Evolutionary conservation across 208 protist species (phyloP).

Genomic region (Acanthamoeba sp.): DNA sequence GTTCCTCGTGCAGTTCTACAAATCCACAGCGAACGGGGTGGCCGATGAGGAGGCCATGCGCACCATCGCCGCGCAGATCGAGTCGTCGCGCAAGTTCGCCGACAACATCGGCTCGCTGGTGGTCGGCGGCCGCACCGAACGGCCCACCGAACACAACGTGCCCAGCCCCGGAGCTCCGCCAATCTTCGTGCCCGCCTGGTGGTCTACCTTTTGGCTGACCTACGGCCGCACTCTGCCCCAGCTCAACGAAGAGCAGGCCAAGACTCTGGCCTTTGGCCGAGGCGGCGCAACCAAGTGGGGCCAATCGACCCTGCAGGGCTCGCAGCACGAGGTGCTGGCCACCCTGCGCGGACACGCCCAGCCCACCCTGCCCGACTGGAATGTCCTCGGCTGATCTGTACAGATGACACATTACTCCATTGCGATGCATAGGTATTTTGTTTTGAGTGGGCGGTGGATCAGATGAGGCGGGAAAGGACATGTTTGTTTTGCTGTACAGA

Average conservation of each 20-base stretch:
- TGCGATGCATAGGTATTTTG: no score
- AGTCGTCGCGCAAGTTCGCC: slow-evolving; percentile 58
- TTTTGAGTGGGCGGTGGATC: no score
- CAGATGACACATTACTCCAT: no score
- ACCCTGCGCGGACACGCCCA: background rate
- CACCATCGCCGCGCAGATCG: slow-evolving; percentile 64
- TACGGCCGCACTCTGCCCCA: slow-evolving; percentile 66
- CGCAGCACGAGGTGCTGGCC: slow-evolving; percentile 17
- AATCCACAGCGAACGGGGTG: slow-evolving; percentile 73
- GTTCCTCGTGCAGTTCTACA: slow-evolving; percentile 63
- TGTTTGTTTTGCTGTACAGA: no score
- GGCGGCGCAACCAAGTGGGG: background rate
- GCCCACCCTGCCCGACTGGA: background rate
- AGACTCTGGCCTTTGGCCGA: background rate
- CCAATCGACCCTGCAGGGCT: background rate
- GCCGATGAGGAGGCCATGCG: slow-evolving; percentile 33
- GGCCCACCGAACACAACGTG: slow-evolving; percentile 72
- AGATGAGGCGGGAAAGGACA: no score
- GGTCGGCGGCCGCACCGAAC: slow-evolving; percentile 59
- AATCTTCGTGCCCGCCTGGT: slow-evolving; percentile 58
- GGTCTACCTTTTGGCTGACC: slow-evolving; percentile 72
- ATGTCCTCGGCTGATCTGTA: background rate
- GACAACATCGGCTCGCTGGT: slow-evolving; percentile 70
- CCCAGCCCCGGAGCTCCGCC: background rate
- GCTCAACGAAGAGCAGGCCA: slow-evolving; percentile 53